Evolutionary conservation across 2,329 filamentous ascomycete species (phyloP).

Genomic region (Aspergillus persii): DNA sequence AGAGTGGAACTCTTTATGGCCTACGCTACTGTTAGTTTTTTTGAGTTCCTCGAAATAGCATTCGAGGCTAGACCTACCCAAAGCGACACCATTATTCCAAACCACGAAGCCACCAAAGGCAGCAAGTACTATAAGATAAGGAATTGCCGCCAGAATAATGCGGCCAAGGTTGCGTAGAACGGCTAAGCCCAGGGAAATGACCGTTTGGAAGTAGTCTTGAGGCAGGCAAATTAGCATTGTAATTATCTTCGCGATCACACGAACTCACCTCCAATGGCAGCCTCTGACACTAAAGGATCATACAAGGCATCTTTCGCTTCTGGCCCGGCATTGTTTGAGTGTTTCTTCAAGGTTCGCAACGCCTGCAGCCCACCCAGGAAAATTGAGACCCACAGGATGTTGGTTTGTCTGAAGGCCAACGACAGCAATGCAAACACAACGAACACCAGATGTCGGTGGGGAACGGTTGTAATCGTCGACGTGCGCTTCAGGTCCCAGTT

Average conservation of each 20-base stretch:
- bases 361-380: conserved; percentile 48
- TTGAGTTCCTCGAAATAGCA: background rate
- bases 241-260: background rate
- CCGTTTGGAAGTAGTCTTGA: conserved; percentile 49
- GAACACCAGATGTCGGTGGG: conserved; percentile 35
- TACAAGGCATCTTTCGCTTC: conserved; percentile 45
- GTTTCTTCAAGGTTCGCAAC: conserved; percentile 34
- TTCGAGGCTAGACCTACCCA: conserved; percentile 57
- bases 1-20: conserved; percentile 91
- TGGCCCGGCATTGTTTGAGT: conserved; percentile 26
- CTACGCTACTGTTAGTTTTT: conserved; percentile 42
- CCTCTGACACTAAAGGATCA: conserved; percentile 50
- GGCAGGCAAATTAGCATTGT: conserved; percentile 22
- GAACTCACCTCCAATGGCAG: conserved; percentile 48
- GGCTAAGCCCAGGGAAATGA: conserved; percentile 63
- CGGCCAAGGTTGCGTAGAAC: conserved; percentile 45
- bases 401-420: conserved; percentile 84
- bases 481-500: conserved; percentile 45
- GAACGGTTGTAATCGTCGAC: conserved; percentile 15
- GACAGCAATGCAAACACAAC: conserved; percentile 62
- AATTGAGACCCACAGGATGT: conserved; percentile 84
- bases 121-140: conserved; percentile 61
- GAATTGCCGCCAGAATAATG: conserved; percentile 41
- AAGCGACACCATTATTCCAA: conserved; percentile 89
- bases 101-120: conserved; percentile 72